Base-by-base conservation (phyloP, 2,329 filamentous ascomycete genomes). In the Colletotrichum sp. region DNA sequence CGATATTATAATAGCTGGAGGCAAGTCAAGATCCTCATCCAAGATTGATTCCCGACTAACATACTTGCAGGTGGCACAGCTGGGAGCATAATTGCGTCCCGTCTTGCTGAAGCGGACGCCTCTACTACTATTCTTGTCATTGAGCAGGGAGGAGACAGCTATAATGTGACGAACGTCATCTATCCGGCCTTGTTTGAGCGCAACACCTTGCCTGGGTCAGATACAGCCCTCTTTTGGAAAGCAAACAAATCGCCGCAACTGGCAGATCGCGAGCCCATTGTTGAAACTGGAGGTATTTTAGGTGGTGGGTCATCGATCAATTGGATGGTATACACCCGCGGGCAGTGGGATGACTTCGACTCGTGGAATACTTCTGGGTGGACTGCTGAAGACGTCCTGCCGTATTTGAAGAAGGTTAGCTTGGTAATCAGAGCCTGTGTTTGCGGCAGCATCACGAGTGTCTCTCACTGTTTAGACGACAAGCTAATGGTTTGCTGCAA, bases 221-320 rank as follows among this genome's bases (percentile, higher is more conserved):
- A 79, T 10, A 80, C 78, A 0, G 72, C 78, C 4, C 68, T 81
- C 18, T 80, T 80, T 32, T 81, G 81, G 76, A 77, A 80, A 24
- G 74, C 76, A 1, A 79, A 80, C 24, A 80, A 77, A 28, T 76
- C 79, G 6, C 68, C 77, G 2, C 77, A 77, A 7, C 72, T 84
- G 28, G 79, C 77, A 39, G 78, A 78, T 3, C 78, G 59, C 6
- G 59, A 63, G 12, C 59, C 30, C 28, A 15, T 63, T 9, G 80
- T 84, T 1, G 72, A 80, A 0, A 64, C 80, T 1, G 83, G 81
- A 10, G 79, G 82, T 5, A 75, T 81, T 8, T 80, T 83, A 2
- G 83, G 83, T 8, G 83, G 83, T 4, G 82, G 82, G 12, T 84
- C 83, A 3, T 82, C 82, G 5, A 81, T 84, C 77, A 84, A 84